phyloP scores from a whole-genome alignment of 306 rosid species.

The peach (Prunus persica) region DNA sequence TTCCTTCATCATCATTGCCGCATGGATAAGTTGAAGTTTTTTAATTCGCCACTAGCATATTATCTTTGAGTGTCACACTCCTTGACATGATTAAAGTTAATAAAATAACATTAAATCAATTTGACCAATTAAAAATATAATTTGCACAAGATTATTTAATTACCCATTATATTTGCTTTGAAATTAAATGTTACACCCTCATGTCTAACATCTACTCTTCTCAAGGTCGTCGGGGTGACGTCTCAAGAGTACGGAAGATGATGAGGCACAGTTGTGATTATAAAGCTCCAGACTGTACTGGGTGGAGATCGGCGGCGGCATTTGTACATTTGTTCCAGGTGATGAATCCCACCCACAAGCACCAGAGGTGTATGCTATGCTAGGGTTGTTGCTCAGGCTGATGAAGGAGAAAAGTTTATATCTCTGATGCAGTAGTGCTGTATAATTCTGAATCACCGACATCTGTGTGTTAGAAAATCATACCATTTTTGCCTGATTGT shows the following conservation, averaged over 20 bases:
- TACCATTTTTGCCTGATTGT: too few relatives aligned
- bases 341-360: slow-evolving; percentile 47
- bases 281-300: slow-evolving; percentile 63
- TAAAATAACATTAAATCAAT: too few relatives aligned
- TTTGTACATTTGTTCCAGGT: slow-evolving; percentile 52
- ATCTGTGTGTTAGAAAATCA: too few relatives aligned
- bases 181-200: slow-evolving; percentile 23
- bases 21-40: too few relatives aligned
- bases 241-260: slow-evolving; percentile 45
- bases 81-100: too few relatives aligned
- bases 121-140: too few relatives aligned
- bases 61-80: too few relatives aligned
- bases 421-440: background rate
- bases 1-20: too few relatives aligned
- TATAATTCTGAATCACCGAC: too few relatives aligned
- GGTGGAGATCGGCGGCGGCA: slow-evolving; percentile 50
- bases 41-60: too few relatives aligned
- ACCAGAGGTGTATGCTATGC: slow-evolving; percentile 32
- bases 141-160: too few relatives aligned
- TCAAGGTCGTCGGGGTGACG: slow-evolving; percentile 60
- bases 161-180: too few relatives aligned
- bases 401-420: slow-evolving; percentile 37
- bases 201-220: slow-evolving; percentile 65
- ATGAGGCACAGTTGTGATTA: slow-evolving; percentile 36
- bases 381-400: slow-evolving; percentile 37